phyloP scores from a whole-genome alignment of 768 basidiomycete genomes.

The Boletellus emodensis region DNA sequence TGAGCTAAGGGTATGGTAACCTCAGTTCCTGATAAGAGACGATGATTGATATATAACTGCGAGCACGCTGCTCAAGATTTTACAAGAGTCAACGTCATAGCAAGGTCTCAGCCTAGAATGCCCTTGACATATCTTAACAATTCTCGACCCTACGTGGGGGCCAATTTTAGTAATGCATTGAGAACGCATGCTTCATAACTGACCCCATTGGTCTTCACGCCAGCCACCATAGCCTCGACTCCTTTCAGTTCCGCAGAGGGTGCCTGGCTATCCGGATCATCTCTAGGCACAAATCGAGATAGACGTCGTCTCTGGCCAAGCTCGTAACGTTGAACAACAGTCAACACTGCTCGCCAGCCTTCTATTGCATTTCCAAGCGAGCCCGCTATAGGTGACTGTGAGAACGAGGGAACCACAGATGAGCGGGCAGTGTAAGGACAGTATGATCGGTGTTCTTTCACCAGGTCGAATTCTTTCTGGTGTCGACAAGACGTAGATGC shows the following conservation, averaged over 20 bases:
- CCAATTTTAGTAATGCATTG: slow-evolving; percentile 6
- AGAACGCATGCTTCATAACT: slow-evolving; percentile 26
- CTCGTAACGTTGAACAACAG: slow-evolving; percentile 62
- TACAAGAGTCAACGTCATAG: background rate
- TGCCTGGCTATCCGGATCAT: slow-evolving; percentile 31
- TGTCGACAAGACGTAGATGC: slow-evolving; percentile 21
- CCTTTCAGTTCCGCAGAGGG: slow-evolving; percentile 35
- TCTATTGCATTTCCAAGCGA: slow-evolving; percentile 42
- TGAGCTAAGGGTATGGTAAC: background rate
- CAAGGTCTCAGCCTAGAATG: slow-evolving; percentile 48
- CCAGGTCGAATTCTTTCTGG: slow-evolving; percentile 59
- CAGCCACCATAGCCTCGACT: slow-evolving; percentile 73
- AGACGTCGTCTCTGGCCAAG: slow-evolving; percentile 52
- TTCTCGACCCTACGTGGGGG: slow-evolving; percentile 54
- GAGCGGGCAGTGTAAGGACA: slow-evolving; percentile 81
- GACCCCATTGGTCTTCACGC: slow-evolving; percentile 73
- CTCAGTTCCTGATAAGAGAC: background rate
- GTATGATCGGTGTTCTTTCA: slow-evolving; percentile 80
- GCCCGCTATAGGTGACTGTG: slow-evolving; percentile 22
- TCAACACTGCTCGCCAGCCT: slow-evolving; percentile 79
- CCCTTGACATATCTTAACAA: slow-evolving; percentile 69
- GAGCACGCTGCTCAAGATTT: background rate
- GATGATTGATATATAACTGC: background rate
- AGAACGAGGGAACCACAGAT: slow-evolving; percentile 57
- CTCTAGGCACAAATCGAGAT: slow-evolving; percentile 26